Percentiles rank a stretch among this genome's conserved stretches.
phyloP scores from a whole-genome alignment of 257 asterid genomes.

The Coffea eugenioides region DNA sequence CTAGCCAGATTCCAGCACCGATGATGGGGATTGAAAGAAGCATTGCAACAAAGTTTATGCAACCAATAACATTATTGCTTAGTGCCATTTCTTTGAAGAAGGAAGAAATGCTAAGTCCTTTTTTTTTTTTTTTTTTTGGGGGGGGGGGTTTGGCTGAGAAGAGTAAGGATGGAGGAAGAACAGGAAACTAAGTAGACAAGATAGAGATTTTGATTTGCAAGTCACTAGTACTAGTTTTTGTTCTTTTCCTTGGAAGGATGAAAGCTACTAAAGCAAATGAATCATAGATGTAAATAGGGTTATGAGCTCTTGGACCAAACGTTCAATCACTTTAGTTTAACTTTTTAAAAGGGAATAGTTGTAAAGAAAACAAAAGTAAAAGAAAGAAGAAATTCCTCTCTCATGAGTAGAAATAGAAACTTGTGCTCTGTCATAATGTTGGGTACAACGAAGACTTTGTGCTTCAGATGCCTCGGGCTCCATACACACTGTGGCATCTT shows the following conservation, averaged over 20 bases:
- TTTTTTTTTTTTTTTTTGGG: not conserved
- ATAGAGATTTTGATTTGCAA: constrained; percentile 8
- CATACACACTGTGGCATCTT: not conserved
- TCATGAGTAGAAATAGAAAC: constrained; percentile 12
- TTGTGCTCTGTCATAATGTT: constrained; percentile 7
- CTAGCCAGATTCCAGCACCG: constrained; percentile 85
- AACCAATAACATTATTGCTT: constrained; percentile 70
- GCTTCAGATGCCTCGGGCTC: constrained; percentile 9
- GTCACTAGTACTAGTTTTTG: constrained; percentile 9
- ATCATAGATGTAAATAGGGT: not conserved
- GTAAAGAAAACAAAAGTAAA: constrained; percentile 41
- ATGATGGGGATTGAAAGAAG: constrained; percentile 76
- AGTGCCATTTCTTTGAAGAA: constrained; percentile 50
- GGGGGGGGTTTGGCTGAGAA: not conserved
- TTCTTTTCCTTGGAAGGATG: constrained; percentile 27
- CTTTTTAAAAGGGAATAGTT: constrained; percentile 41
- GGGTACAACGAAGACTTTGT: constrained; percentile 15
- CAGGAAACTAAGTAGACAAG: constrained; percentile 2
- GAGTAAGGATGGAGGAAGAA: not conserved
- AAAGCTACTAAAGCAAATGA: constrained; percentile 21
- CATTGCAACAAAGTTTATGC: constrained; percentile 67
- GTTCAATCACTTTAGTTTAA: constrained; percentile 27
- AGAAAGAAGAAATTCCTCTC: constrained; percentile 34
- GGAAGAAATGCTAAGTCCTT: not conserved
- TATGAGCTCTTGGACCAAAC: constrained; percentile 19